Percentiles rank a stretch among this genome's conserved stretches.
Evolutionary conservation across 2,329 filamentous ascomycete genomes (phyloP).

Genomic region (Arthrobotrys megalospora): DNA sequence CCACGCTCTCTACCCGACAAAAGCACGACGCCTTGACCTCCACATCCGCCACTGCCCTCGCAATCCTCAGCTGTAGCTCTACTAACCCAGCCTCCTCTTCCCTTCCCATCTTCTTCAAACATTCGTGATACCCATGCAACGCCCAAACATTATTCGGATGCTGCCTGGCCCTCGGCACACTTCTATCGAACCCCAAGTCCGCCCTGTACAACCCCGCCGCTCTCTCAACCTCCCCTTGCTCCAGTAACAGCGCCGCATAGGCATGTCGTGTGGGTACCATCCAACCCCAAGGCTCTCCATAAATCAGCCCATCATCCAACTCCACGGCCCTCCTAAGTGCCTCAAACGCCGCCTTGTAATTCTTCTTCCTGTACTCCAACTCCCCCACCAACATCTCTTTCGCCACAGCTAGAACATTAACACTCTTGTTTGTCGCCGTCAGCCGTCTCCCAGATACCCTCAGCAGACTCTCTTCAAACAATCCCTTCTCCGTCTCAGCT

Average conservation of each 20-base stretch:
- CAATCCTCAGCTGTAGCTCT: conserved; percentile 71
- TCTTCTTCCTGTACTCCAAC: conserved; percentile 77
- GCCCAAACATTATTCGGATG: conserved; percentile 84
- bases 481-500: conserved; percentile 71
- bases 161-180: conserved; percentile 75
- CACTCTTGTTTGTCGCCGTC: conserved; percentile 74
- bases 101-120: conserved; percentile 73
- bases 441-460: conserved; percentile 72
- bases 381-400: conserved; percentile 80
- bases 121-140: conserved; percentile 81
- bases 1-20: conserved; percentile 68
- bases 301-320: conserved; percentile 76
- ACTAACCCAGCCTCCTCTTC: conserved; percentile 70
- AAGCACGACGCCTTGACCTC: conserved; percentile 74
- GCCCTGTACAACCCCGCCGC: conserved; percentile 74
- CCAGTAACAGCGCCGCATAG: conserved; percentile 78
- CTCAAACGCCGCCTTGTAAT: conserved; percentile 74
- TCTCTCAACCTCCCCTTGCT: conserved; percentile 75
- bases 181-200: conserved; percentile 75
- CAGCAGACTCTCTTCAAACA: conserved; percentile 72
- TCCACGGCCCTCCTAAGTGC: conserved; percentile 74
- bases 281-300: conserved; percentile 84
- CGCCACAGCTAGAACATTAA: conserved; percentile 65
- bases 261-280: conserved; percentile 82
- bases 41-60: conserved; percentile 74